phyloP scores from a whole-genome alignment of 805 yeast genomes.

The Pichia eremophila region DNA sequence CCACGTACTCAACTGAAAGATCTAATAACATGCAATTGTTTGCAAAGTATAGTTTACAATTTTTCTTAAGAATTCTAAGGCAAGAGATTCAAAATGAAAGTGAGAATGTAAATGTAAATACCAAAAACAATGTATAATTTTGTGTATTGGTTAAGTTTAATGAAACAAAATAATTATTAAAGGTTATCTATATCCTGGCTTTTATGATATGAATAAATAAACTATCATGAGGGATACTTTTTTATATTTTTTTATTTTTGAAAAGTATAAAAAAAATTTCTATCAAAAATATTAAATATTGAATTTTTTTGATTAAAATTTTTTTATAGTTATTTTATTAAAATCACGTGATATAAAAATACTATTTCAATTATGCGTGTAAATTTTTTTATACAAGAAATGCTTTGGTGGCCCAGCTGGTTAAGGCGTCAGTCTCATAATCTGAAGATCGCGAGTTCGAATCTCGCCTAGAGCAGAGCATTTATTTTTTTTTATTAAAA shows the following conservation, averaged over 20 bases:
- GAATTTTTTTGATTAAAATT: too few relatives aligned
- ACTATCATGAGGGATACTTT: too few relatives aligned
- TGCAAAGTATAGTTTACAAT: slow-evolving; percentile 47
- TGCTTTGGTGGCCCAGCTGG: slow-evolving; percentile 33
- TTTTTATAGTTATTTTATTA: too few relatives aligned
- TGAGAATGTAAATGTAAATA: not conserved
- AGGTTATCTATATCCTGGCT: too few relatives aligned
- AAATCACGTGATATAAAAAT: too few relatives aligned
- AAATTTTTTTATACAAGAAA: not conserved
- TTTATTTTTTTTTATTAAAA: too few relatives aligned
- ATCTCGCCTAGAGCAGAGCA: slow-evolving; percentile 29
- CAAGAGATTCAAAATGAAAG: not conserved
- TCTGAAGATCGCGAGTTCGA: slow-evolving; percentile 34
- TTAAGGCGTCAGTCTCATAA: slow-evolving; percentile 33
- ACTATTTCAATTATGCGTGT: too few relatives aligned
- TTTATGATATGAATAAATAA: too few relatives aligned
- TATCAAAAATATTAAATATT: too few relatives aligned
- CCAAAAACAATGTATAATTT: not conserved
- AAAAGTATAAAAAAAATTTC: too few relatives aligned
- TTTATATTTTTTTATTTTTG: too few relatives aligned
- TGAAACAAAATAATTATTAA: too few relatives aligned
- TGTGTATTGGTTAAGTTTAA: not conserved
- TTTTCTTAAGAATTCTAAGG: slow-evolving; percentile 3
- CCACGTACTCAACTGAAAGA: slow-evolving; percentile 44
- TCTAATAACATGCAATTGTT: slow-evolving; percentile 66